These are phyloP conservation scores for Elaeagnus macrophylla DNA, from an alignment of 306 rosid species.

Conservation along the genomic window DNA sequence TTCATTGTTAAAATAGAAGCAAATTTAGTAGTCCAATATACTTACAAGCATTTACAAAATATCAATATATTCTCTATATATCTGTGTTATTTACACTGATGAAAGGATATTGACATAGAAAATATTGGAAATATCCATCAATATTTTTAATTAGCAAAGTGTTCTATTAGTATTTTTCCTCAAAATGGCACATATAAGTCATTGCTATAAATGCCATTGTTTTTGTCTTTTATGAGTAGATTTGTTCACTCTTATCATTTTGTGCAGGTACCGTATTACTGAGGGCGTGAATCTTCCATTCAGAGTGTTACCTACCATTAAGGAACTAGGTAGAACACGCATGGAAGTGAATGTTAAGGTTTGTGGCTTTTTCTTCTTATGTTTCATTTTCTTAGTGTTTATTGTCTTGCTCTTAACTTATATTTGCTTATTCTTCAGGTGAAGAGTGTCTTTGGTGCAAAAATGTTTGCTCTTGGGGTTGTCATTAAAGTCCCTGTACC, in stretches of 20 bases:
- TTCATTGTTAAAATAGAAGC: too few species aligned
- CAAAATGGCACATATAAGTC: background rate
- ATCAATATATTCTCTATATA: too few species aligned
- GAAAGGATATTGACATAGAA: too few species aligned
- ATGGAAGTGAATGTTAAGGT: constrained; percentile 97
- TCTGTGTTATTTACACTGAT: too few species aligned
- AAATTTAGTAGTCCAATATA: too few species aligned
- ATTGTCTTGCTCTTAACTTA: constrained; percentile 10
- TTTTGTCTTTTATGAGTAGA: constrained; percentile 5
- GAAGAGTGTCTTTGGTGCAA: constrained; percentile 83
- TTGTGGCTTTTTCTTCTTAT: constrained; percentile 12
- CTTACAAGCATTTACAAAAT: too few species aligned
- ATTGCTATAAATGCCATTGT: background rate
- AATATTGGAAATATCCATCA: background rate
- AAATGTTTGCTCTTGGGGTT: constrained; percentile 93
- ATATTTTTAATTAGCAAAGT: constrained; percentile 11
- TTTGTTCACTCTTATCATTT: constrained; percentile 9
- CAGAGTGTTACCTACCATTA: constrained; percentile 85
- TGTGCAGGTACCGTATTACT: constrained; percentile 73
- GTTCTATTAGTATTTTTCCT: background rate
- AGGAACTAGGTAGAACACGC: constrained; percentile 87
- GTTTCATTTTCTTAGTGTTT: constrained; percentile 12
- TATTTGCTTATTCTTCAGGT: constrained; percentile 39
- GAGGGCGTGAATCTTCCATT: constrained; percentile 97
- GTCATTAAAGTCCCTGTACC: constrained; percentile 91